phyloP scores from a whole-genome alignment of 805 yeast genomes.

The Kuraishia molischiana region DNA sequence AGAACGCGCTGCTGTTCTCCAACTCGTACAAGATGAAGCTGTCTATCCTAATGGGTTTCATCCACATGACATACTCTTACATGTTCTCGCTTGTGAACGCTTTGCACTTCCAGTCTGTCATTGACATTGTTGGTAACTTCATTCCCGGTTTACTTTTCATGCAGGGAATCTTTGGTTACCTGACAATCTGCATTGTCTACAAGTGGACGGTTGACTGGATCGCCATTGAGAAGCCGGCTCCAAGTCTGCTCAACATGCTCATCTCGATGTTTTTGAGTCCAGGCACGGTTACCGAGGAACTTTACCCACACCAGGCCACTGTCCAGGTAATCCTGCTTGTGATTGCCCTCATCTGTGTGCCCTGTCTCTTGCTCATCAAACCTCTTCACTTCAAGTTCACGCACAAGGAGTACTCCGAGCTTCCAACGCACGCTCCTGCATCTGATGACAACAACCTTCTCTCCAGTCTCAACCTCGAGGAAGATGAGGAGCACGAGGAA shows the following conservation, averaged over 20 bases:
- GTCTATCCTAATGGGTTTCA: constrained; percentile 66
- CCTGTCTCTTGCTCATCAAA: constrained; percentile 60
- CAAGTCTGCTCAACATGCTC: constrained; percentile 65
- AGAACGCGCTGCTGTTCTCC: constrained; percentile 56
- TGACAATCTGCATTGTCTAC: constrained; percentile 55
- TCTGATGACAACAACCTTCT: constrained; percentile 13
- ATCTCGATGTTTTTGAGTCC: constrained; percentile 71
- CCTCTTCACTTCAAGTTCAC: constrained; percentile 44
- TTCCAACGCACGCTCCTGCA: constrained; percentile 19
- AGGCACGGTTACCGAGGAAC: constrained; percentile 54
- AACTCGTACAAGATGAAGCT: constrained; percentile 74
- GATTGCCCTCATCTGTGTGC: constrained; percentile 59
- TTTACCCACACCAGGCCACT: constrained; percentile 54
- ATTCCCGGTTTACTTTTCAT: constrained; percentile 66
- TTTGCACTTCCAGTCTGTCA: constrained; percentile 42
- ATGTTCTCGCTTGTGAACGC: constrained; percentile 60
- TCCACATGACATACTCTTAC: constrained; percentile 67
- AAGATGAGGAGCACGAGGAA: constrained; percentile 30
- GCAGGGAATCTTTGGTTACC: constrained; percentile 70
- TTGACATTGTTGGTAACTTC: constrained; percentile 65
- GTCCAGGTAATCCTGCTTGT: constrained; percentile 50
- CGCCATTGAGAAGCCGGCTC: constrained; percentile 51
- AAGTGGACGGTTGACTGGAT: constrained; percentile 73
- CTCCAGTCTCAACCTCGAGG: constrained; percentile 9
- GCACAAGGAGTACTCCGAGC: constrained; percentile 42